Evolutionary conservation across 306 rosid genomes (phyloP).

Genomic region (Phaseolus lunatus): DNA sequence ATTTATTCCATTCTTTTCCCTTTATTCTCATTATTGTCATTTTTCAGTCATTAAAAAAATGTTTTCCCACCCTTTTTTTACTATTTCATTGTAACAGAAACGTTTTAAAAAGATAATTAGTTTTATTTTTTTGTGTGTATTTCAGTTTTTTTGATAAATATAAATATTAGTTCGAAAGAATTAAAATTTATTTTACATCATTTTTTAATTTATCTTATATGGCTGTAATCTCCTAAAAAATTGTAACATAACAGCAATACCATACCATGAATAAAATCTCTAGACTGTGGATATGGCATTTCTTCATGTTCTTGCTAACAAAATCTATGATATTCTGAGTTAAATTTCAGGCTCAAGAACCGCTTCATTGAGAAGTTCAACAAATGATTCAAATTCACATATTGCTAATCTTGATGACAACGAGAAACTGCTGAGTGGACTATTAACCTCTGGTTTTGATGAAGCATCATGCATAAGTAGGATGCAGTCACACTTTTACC

Average conservation of each 20-base stretch:
- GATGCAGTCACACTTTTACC: constrained; percentile 54
- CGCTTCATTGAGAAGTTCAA: neutral
- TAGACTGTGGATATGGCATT: neutral
- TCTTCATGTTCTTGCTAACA: neutral
- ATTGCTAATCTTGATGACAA: constrained; percentile 34
- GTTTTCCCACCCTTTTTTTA: too few species aligned
- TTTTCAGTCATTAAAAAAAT: too few species aligned
- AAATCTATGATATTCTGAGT: neutral
- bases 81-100: too few species aligned
- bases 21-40: too few species aligned
- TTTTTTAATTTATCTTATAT: neutral
- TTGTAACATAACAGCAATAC: too few species aligned
- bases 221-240: neutral
- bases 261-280: neutral
- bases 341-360: constrained; percentile 8
- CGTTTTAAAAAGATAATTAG: too few species aligned
- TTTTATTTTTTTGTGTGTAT: neutral
- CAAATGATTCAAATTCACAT: neutral
- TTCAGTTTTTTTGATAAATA: neutral
- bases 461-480: constrained; percentile 63
- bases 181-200: too few species aligned
- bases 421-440: constrained; percentile 58
- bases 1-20: neutral
- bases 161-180: neutral
- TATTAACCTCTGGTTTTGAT: constrained; percentile 58